Base-by-base conservation (phyloP, 2,329 filamentous ascomycete species). In the Fusarium sp. region DNA sequence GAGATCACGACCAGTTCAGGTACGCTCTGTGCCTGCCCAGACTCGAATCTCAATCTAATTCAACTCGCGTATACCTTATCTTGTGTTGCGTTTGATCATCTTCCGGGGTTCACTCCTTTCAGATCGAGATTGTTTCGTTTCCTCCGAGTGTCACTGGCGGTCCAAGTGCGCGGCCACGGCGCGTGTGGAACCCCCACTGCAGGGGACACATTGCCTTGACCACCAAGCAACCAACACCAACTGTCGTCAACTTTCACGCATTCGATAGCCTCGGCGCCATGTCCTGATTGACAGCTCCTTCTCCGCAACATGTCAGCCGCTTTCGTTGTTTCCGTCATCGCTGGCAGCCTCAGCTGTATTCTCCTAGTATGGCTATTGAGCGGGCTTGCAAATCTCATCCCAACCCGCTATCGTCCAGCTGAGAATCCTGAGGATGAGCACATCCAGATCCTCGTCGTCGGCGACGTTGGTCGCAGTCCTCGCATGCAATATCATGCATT, bases 401-500 rank as follows among this genome's bases (percentile, higher is more conserved):
- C 84, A 9, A 81, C 78, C 20, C 79, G 81, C 16, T 82, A 85
- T 67, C 71, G 61, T 12, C 81, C 82, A 6, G 76, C 83, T 2
- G 75, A 75, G 67, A 78, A 78, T 14, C 80, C 80, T 40, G 76
- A 81, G 24, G 81, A 85, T 73, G 83, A 85, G 46, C 84, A 84
- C 69, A 80, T 96, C 49, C 94, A 98, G 82, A 90, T 99, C 61
- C 88, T 99, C 17, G 96, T 99, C 20, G 89, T 99, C 31, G 96
- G 96, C 51, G 96, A 99, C 80, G 95, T 99, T 81, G 96, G 96
- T 42, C 91, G 95, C 53, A 98, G 96, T 80, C 96, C 96, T 58
- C 94, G 96, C 65, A 99, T 99, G 96, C 95, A 98, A 80, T 98
- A 99, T 78, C 96, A 99, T 88, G 96, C 96, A 22, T 86, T 98